A percentile compares a stretch with the other conserved stretches of the same genome.
Evolutionary conservation across 208 protist species (phyloP).

Genomic region (Chromosphaera perkinsii): DNA sequence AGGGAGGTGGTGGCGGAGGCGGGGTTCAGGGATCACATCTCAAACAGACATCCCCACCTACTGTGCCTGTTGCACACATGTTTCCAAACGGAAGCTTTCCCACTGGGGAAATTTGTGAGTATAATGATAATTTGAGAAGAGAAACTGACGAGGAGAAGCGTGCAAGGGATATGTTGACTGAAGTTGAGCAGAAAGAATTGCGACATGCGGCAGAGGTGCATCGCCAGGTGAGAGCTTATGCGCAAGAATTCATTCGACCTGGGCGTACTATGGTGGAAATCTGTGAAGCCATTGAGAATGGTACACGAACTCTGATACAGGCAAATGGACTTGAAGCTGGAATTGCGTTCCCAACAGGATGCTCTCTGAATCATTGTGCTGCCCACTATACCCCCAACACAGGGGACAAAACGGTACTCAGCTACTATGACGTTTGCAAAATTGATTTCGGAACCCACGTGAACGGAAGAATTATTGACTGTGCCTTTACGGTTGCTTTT

Average conservation of each 20-base stretch:
- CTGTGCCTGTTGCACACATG: constrained; percentile 74
- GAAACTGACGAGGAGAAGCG: constrained; percentile 80
- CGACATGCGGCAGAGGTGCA: constrained; percentile 59
- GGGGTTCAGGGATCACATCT: not conserved
- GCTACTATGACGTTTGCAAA: constrained; percentile 92
- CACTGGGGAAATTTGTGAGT: constrained; percentile 71
- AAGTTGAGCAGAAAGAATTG: constrained; percentile 66
- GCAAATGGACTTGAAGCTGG: constrained; percentile 75
- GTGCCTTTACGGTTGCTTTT: constrained; percentile 91
- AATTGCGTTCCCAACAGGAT: constrained; percentile 62
- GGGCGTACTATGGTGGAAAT: constrained; percentile 80
- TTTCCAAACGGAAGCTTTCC: constrained; percentile 70
- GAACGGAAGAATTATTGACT: constrained; percentile 94
- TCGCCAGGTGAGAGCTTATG: constrained; percentile 73
- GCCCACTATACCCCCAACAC: constrained; percentile 96
- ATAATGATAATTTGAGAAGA: constrained; percentile 79
- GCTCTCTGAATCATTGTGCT: constrained; percentile 90
- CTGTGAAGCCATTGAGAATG: constrained; percentile 81
- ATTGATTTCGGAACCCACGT: constrained; percentile 97
- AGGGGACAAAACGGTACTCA: constrained; percentile 84
- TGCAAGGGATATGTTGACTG: constrained; percentile 67
- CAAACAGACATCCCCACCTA: constrained; percentile 64
- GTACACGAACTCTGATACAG: constrained; percentile 70
- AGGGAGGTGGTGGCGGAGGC: constrained; percentile 15
- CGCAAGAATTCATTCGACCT: constrained; percentile 77